Evolutionary conservation across 768 basidiomycete genomes (phyloP).

Genomic region (Auricularia sp.): DNA sequence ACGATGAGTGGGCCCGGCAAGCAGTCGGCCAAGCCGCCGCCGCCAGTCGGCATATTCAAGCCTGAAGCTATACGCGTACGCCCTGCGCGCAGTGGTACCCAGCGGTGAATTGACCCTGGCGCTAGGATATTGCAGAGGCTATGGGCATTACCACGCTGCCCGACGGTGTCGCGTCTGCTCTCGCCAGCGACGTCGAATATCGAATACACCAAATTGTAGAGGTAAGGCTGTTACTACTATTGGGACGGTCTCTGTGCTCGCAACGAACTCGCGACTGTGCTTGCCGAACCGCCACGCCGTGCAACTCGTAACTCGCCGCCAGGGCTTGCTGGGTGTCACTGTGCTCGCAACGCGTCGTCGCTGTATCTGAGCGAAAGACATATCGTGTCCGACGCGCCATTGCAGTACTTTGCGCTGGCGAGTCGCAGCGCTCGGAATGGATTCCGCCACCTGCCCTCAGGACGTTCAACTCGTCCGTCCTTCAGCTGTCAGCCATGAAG

Average conservation of each 20-base stretch:
- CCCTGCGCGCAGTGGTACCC: background rate
- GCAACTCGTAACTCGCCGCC: too few species aligned
- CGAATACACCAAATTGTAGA: conserved; percentile 91
- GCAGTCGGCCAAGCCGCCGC: background rate
- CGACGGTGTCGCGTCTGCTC: conserved; percentile 67
- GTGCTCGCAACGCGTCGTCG: too few species aligned
- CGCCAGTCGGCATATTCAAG: conserved; percentile 19
- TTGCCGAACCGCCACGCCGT: too few species aligned
- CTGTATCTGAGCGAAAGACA: too few species aligned
- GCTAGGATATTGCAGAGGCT: conserved; percentile 79
- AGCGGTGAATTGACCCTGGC: background rate
- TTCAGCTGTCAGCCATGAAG: too few species aligned
- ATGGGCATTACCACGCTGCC: conserved; percentile 66
- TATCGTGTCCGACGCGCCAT: too few species aligned
- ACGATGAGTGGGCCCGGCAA: background rate
- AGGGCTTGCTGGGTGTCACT: too few species aligned
- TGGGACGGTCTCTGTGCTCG: background rate
- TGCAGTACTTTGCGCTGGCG: too few species aligned
- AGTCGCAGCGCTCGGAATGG: too few species aligned
- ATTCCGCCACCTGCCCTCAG: too few species aligned
- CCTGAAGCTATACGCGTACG: conserved; percentile 20
- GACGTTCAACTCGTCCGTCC: too few species aligned
- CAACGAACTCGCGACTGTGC: too few species aligned
- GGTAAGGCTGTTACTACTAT: conserved; percentile 32
- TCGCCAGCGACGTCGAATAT: conserved; percentile 96